Evolutionary conservation across 2,329 filamentous ascomycete species (phyloP).

Genomic region (Raffaelea albimanens): DNA sequence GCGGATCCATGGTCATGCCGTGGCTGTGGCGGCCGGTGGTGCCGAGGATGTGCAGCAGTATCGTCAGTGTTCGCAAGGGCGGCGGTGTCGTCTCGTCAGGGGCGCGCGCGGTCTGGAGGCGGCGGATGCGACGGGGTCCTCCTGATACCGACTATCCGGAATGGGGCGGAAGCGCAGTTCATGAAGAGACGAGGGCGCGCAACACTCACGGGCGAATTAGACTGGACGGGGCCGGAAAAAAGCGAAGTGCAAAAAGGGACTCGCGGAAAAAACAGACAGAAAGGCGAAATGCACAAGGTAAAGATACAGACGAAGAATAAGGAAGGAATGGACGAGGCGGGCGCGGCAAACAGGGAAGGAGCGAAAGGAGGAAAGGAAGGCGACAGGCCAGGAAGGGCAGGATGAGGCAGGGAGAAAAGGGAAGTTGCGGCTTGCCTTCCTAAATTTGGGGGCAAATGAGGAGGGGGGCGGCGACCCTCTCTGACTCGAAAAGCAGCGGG

Average conservation of each 20-base stretch:
- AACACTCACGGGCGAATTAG: too few species aligned
- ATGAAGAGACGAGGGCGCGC: background rate
- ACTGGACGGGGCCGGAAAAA: background rate
- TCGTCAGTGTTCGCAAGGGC: too few species aligned
- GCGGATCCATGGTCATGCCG: conserved; percentile 15
- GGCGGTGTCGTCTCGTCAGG: too few species aligned
- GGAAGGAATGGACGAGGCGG: background rate
- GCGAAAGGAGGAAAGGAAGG: background rate
- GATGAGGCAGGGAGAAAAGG: background rate
- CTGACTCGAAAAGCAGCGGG: background rate
- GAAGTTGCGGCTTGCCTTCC: conserved; percentile 1
- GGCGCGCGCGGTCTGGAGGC: background rate
- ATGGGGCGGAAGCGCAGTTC: background rate
- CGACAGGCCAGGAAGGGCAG: background rate
- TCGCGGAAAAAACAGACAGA: conserved; percentile 1
- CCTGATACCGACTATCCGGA: background rate
- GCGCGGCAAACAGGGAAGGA: background rate
- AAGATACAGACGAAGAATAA: background rate
- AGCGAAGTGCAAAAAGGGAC: background rate
- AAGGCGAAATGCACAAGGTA: background rate
- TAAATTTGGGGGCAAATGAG: background rate
- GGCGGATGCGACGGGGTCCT: background rate
- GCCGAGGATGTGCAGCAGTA: background rate
- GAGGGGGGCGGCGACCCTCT: background rate
- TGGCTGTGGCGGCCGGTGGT: background rate